Evolutionary conservation across 2,329 filamentous ascomycete genomes (phyloP).

Genomic region (Helotiales sp.): DNA sequence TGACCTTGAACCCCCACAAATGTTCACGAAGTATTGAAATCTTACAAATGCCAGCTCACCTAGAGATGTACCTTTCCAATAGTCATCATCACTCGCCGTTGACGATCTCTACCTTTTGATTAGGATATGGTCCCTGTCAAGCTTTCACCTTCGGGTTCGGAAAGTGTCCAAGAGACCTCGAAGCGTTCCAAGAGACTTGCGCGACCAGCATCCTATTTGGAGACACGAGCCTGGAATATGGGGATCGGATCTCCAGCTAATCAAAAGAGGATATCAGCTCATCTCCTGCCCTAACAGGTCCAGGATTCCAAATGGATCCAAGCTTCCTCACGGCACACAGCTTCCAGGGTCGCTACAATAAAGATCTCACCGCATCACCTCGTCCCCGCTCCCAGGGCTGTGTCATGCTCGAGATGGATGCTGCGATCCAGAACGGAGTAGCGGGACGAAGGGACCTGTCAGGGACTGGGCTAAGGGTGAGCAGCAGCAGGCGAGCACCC

Average conservation of each 20-base stretch:
- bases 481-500: background rate
- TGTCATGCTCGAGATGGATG: conserved; percentile 1
- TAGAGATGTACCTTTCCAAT: background rate
- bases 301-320: background rate
- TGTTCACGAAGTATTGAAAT: background rate
- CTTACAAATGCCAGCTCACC: background rate
- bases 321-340: background rate
- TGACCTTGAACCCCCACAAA: background rate
- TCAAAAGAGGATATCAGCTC: background rate
- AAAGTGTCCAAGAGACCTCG: background rate
- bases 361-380: conserved; percentile 19
- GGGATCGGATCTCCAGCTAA: background rate
- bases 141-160: background rate
- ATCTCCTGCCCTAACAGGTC: background rate
- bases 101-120: background rate
- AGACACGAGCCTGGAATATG: background rate
- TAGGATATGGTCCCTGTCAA: background rate
- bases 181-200: background rate
- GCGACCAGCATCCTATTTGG: background rate
- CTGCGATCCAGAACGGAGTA: conserved; percentile 12
- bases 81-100: background rate
- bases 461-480: conserved; percentile 12
- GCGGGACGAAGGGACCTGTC: conserved; percentile 9
- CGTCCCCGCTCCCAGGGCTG: conserved; percentile 20
- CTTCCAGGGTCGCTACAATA: conserved; percentile 12